phyloP scores from a whole-genome alignment of 129 eudicot genomes.

The Escallonia herrerae region DNA sequence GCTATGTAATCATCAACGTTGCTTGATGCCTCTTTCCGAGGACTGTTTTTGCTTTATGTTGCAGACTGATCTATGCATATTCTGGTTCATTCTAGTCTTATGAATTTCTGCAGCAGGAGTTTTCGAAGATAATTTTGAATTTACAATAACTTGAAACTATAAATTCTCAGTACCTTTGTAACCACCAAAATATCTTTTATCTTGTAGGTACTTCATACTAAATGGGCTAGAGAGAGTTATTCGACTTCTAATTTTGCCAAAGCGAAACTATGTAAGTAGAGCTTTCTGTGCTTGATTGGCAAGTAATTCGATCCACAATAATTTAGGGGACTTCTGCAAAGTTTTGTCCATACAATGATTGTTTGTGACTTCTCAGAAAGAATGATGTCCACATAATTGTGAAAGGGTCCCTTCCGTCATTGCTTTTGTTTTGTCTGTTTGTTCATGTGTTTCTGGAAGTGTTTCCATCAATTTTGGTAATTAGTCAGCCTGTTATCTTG shows the following conservation, averaged over 20 bases:
- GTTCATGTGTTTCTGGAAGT: background rate
- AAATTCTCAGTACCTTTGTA: background rate
- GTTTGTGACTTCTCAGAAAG: background rate
- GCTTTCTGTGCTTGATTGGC: background rate
- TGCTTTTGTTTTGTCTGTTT: background rate
- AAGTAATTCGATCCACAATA: background rate
- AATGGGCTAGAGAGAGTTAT: conserved; percentile 94
- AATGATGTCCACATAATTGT: no score
- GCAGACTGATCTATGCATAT: background rate
- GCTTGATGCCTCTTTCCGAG: no score
- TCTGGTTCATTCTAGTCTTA: background rate
- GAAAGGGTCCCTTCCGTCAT: no score
- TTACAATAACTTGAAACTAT: no score
- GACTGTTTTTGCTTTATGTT: background rate
- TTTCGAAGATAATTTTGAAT: background rate
- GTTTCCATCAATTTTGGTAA: background rate
- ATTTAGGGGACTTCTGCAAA: background rate
- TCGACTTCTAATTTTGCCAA: conserved; percentile 64
- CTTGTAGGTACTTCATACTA: conserved; percentile 66
- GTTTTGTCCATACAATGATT: background rate
- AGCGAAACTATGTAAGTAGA: conserved; percentile 81
- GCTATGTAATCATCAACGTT: no score
- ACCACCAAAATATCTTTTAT: background rate
- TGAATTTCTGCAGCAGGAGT: background rate
- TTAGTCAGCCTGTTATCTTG: conserved; percentile 11